Evolutionary conservation across 164 flowering plant species (phyloP).

Genomic region (Berberis vulgaris): DNA sequence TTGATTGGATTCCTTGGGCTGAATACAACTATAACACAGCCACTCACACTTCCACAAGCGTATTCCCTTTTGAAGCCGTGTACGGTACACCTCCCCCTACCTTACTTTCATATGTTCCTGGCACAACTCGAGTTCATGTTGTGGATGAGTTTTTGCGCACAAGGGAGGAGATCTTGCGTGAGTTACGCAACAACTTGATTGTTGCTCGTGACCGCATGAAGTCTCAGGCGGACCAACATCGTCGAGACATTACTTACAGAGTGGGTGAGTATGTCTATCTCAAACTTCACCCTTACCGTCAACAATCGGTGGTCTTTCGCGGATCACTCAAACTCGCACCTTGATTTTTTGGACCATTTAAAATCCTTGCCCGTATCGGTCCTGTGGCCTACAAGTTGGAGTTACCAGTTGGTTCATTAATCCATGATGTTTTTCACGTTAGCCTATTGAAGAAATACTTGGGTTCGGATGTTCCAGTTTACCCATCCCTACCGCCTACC

Average conservation of each 20-base stretch:
- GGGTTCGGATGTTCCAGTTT: not conserved
- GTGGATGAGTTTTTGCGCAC: conserved; percentile 10
- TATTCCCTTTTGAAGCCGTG: no score
- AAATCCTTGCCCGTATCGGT: not conserved
- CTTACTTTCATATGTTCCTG: not conserved
- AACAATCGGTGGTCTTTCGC: not conserved
- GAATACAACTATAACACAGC: not conserved
- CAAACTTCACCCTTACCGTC: not conserved
- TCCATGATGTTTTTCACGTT: not conserved
- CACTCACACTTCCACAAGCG: no score
- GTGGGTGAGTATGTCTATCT: conserved; percentile 2
- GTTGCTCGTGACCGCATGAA: conserved; percentile 7
- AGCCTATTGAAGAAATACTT: not conserved
- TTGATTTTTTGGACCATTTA: not conserved
- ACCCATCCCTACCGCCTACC: not conserved
- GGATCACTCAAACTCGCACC: not conserved
- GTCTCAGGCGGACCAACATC: conserved; percentile 1
- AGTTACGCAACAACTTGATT: conserved; percentile 1
- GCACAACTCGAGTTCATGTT: conserved; percentile 1
- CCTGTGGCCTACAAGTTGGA: not conserved
- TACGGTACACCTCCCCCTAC: not conserved
- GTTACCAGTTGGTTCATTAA: not conserved
- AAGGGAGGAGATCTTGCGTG: not conserved
- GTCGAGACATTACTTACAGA: not conserved
- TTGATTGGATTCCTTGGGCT: conserved; percentile 7